Evolutionary conservation across 345 rosid species (phyloP), one percentile per base, ranked within the genome.

Genomic region (Eucalyptus curtisii): DNA sequence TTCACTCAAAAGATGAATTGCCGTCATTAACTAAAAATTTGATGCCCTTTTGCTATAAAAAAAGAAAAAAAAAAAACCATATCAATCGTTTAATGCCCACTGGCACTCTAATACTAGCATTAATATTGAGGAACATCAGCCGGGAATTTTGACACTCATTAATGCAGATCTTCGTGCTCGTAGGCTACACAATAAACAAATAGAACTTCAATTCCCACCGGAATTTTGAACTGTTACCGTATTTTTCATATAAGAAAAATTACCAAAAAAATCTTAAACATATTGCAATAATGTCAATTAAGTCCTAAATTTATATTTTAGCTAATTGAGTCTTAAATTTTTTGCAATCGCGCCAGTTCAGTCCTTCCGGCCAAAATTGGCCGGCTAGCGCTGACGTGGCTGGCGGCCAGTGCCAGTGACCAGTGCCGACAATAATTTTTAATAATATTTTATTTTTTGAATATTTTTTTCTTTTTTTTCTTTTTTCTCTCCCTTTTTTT

Each of bases 331-430:
- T 52, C 24, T 19, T 52, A 7, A 52, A 52, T 52, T 1, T 19
- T 19, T 52, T 19, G 2, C 2, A 17, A 52, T 52, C 4, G 2
- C 19, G 10, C 4, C 2, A 7, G 0, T 17, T 17, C 4, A 52
- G 0, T 19, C 9, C 4, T 52, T 52, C 4, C 24, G 9, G 0
- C 2, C 2, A 52, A 52, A 52, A 52, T 52, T 52, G 2, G 1
- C 4, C 1, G 0, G 8, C 4, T 1, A 2, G 2, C 2, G 6
- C 1, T 2, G 1, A 14, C 7, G 1, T 49, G 17, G 2, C 2
- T 1, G 1, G 6, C 16, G 2, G 6, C 53, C 0, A 1, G 3
- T 2, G 53, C 53, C 7, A 2, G 22, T 0, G 0, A 50, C 2
- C n/a, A n/a, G n/a, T n/a, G n/a, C n/a, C n/a, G n/a, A n/a, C n/a